Base-by-base conservation (phyloP, 306 rosid genomes). In the Cucurbita pepo region DNA sequence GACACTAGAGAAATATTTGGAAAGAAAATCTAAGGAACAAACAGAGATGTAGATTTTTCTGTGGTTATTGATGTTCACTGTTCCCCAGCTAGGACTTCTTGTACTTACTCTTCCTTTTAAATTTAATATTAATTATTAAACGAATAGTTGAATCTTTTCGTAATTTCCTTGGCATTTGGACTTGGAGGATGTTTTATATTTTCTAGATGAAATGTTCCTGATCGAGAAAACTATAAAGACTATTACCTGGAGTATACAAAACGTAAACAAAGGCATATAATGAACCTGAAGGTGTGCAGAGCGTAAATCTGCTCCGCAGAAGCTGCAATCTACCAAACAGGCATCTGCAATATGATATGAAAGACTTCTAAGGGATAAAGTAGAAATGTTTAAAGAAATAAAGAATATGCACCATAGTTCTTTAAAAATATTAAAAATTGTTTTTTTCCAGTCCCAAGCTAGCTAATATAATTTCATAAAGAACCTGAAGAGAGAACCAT, bases 221-320 rank as follows among this genome's bases (percentile, higher is more conserved):
- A 67, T 22, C 59, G 30, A 50, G 12, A 69, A 50, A 25, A 48
- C 7, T 30, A 69, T 30, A 9, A 30, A 8, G 41, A 34, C 59
- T 30, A 69, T 66, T 66, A 21, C 14, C 16, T 8, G 3, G 12
- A 12, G 58, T 7, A 66, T 22, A 66, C 13, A 45, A 22, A 45
- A n/a, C 12, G 5, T 48, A 43, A 47, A 79, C 65, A 52, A 69
- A 73, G 64, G 45, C 48, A 71, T 57, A 50, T 67, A 21, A 63
- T 60, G 55, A 79, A 93, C 98, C 98, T 93, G 98, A 69, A 93
- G 82, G 79, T 93, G 98, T 73, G 98, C 98, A 81, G 94, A 82
- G 57, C 96, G 90, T 56, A 93, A 86, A 77, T 93, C 96, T 74
- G 98, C 98, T 79, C 89, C 96, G 19, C 91, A 93, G 83, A 93